Percentiles rank a stretch among this genome's conserved stretches.
Conservation (phyloP, 2,329 filamentous ascomycete species). For the Aspergillus piperis region DNA sequence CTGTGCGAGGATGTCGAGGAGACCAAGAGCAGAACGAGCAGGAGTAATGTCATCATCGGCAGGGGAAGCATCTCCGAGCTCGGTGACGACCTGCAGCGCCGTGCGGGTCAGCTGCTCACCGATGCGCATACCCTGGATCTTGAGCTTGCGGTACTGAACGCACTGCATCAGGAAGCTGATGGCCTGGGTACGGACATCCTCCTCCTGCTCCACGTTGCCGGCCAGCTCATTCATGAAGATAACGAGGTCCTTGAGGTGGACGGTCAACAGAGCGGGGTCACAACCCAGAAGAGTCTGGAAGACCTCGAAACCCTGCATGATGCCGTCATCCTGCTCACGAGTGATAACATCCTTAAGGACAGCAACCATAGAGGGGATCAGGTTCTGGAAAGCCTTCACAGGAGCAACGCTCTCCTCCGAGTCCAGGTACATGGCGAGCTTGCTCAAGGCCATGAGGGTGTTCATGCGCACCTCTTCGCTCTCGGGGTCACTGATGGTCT, state of each 20-base stretch:
- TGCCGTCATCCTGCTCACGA: slow-evolving; percentile 78
- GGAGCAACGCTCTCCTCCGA: slow-evolving; percentile 78
- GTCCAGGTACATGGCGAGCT: slow-evolving; percentile 83
- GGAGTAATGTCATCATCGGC: slow-evolving; percentile 86
- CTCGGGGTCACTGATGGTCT: slow-evolving; percentile 85
- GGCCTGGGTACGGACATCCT: slow-evolving; percentile 85
- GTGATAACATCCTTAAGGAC: slow-evolving; percentile 84
- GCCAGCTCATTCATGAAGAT: slow-evolving; percentile 92
- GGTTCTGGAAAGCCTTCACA: slow-evolving; percentile 72
- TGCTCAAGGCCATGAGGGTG: slow-evolving; percentile 86
- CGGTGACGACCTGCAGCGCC: slow-evolving; percentile 83
- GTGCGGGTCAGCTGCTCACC: slow-evolving; percentile 85
- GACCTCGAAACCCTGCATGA: slow-evolving; percentile 89
- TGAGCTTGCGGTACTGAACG: slow-evolving; percentile 89
- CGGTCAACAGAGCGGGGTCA: slow-evolving; percentile 78
- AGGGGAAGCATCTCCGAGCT: slow-evolving; percentile 68
- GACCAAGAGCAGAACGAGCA: slow-evolving; percentile 76
- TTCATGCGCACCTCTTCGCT: slow-evolving; percentile 93
- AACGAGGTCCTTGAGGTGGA: slow-evolving; percentile 85
- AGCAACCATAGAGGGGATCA: slow-evolving; percentile 84
- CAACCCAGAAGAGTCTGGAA: slow-evolving; percentile 94
- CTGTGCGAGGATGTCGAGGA: slow-evolving; percentile 85
- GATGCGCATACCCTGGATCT: slow-evolving; percentile 87
- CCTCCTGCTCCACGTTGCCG: slow-evolving; percentile 72
- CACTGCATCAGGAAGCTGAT: slow-evolving; percentile 92